Conservation (phyloP, 352 stramenopile genomes). For the Chloridella minuta region DNA sequence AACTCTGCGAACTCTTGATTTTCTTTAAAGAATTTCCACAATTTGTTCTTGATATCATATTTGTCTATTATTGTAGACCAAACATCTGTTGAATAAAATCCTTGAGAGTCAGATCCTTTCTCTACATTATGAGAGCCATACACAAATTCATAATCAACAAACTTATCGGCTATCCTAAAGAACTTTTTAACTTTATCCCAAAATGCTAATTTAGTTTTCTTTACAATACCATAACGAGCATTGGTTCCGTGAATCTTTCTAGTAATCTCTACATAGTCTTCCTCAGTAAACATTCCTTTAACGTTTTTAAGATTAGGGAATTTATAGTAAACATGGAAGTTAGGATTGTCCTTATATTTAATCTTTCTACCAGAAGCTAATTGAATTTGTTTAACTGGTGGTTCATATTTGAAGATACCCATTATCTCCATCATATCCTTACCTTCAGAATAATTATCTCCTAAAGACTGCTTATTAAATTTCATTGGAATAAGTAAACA, state of each 20-base stretch:
- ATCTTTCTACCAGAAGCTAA: neutral
- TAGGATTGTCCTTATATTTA: neutral
- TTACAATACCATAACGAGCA: neutral
- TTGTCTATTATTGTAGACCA: neutral
- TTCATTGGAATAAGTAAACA: neutral
- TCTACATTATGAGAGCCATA: neutral
- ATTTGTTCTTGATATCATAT: neutral
- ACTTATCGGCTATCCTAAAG: neutral
- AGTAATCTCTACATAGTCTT: neutral
- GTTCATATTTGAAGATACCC: neutral
- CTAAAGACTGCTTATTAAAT: neutral
- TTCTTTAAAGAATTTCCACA: neutral
- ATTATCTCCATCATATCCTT: neutral
- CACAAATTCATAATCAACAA: neutral
- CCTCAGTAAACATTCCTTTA: neutral
- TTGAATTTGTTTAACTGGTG: neutral
- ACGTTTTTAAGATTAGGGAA: neutral
- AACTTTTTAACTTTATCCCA: neutral
- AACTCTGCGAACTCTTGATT: neutral
- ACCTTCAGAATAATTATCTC: neutral
- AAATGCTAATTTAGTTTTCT: neutral
- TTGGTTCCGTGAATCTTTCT: neutral
- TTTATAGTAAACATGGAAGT: neutral
- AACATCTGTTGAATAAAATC: neutral
- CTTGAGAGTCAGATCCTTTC: neutral